phyloP scores from a whole-genome alignment of 805 yeast species.

The Hanseniaspora mollemarum region DNA sequence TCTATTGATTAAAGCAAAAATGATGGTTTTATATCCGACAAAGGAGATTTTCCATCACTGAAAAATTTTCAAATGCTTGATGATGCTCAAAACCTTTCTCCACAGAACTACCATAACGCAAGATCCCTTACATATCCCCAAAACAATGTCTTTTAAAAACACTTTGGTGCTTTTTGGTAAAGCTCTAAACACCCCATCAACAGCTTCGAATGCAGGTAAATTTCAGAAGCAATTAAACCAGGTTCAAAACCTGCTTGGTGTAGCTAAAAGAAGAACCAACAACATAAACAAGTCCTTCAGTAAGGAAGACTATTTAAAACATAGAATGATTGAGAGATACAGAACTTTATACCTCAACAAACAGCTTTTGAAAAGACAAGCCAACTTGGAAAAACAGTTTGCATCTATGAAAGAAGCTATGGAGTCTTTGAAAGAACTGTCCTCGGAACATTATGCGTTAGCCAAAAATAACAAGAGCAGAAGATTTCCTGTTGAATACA shows the following conservation, averaged over 20 bases:
- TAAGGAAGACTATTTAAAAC: conserved; percentile 75
- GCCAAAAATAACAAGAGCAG: conserved; percentile 52
- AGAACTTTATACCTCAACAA: conserved; percentile 58
- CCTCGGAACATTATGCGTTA: conserved; percentile 43
- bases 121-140: not conserved
- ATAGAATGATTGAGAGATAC: conserved; percentile 67
- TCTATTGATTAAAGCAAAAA: no score
- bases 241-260: conserved; percentile 5
- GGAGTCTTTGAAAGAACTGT: conserved; percentile 46
- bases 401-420: conserved; percentile 57
- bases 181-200: not conserved
- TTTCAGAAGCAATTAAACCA: conserved; percentile 1
- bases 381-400: conserved; percentile 48
- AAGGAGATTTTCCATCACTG: not conserved
- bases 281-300: conserved; percentile 21
- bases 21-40: no score
- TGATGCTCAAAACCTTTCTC: no score
- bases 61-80: not conserved
- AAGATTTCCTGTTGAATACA: conserved; percentile 70
- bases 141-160: not conserved
- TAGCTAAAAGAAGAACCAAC: not conserved
- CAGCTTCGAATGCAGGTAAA: not conserved
- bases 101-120: not conserved
- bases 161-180: not conserved
- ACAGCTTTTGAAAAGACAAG: conserved; percentile 34